Evolutionary conservation across 2,329 filamentous ascomycete genomes (phyloP).

Genomic region (Clarireedia paspali): DNA sequence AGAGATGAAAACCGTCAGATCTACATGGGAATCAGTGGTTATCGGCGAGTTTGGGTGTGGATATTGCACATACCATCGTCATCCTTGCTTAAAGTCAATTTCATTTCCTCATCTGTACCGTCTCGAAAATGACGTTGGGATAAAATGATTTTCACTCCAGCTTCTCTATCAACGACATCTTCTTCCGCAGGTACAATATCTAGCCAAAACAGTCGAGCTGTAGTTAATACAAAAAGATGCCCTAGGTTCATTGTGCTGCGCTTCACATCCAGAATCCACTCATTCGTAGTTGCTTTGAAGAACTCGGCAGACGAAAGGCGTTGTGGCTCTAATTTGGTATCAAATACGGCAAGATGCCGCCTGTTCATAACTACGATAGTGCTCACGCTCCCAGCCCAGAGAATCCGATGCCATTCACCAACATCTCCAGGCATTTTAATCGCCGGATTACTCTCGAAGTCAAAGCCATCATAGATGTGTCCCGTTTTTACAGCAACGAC

Average conservation of each 20-base stretch:
- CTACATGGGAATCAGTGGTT: background rate
- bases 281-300: constrained; percentile 10
- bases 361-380: constrained; percentile 40
- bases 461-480: constrained; percentile 20
- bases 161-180: background rate
- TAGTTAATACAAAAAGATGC: constrained; percentile 50
- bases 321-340: constrained; percentile 18
- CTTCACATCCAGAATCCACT: constrained; percentile 52
- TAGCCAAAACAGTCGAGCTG: constrained; percentile 27
- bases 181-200: constrained; percentile 20
- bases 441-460: constrained; percentile 4
- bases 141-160: constrained; percentile 29
- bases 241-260: constrained; percentile 38
- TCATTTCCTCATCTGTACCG: constrained; percentile 32
- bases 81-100: constrained; percentile 30
- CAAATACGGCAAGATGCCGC: constrained; percentile 24
- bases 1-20: constrained; percentile 15
- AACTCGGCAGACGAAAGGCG: constrained; percentile 18
- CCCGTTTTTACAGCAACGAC: constrained; percentile 19
- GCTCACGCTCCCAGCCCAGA: constrained; percentile 39
- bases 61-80: constrained; percentile 15
- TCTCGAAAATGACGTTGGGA: constrained; percentile 40
- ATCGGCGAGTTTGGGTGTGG: no score
- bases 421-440: constrained; percentile 4
- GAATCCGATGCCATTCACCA: constrained; percentile 40